Base-by-base conservation (phyloP, 305 asterid species). In the Ajuga reptans region DNA sequence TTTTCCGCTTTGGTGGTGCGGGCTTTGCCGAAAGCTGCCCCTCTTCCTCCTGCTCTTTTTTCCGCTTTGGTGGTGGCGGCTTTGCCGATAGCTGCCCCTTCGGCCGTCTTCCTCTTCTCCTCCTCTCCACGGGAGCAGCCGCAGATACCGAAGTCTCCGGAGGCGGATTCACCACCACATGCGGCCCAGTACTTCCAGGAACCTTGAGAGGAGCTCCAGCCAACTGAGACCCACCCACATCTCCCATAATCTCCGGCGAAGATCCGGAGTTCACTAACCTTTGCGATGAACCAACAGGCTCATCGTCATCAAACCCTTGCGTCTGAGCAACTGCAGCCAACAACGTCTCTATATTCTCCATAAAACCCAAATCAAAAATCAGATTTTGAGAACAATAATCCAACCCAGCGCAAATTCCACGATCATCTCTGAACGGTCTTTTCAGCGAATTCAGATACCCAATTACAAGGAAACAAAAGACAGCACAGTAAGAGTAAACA, bases 61-160 rank as follows among this genome's bases (percentile, higher is more conserved):
- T 81, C 96, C 6, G 12, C 79, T 84, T 84, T 1, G 76, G 72
- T 31, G 83, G 90, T 58, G 84, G 89, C 36, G 79, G 75, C 55
- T 64, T 80, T 24, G 71, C 68, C 36, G 36, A 72, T 39, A 58
- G 51, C 54, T 71, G 82, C 46, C 79, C 80, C 75, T 67, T 80
- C 1, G 91, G 81, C 50, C 89, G 91, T 50, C 97, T 73, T 18
- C 97, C 96, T 57, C 97, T 78, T 73, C 72, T 85, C 81, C 79
- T 69, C 82, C 74, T 90, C 66, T 81, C 96, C 6, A 16, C 79
- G 6, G 49, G 42, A 41, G 16, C 81, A 46, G 43, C 79, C 41
- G 57, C 73, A 46, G 65, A 63, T 47, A 17, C 33, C 21, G 55
- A 34, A 63, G 65, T 34, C 66, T 24, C 43, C 51, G 79, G 76